phyloP scores from a whole-genome alignment of 2,329 filamentous ascomycete genomes.

The Pseudogymnoascus sp. region DNA sequence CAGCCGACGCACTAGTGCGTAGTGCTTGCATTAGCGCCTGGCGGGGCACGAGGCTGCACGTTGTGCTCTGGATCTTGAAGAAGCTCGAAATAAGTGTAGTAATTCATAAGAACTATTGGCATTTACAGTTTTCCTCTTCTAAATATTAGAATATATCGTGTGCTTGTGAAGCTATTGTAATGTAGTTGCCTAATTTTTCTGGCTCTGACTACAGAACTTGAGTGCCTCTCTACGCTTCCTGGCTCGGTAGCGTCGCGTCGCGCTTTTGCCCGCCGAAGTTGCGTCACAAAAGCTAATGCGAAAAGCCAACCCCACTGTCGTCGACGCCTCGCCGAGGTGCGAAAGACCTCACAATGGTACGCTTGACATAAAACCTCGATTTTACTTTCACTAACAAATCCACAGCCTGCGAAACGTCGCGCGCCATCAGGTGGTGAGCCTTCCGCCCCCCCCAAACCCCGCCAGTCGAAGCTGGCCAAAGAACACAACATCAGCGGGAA shows the following conservation, averaged over 20 bases:
- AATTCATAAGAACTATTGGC: not conserved
- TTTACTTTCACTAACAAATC: not conserved
- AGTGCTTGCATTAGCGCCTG: slow-evolving; percentile 4
- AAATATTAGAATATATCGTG: not conserved
- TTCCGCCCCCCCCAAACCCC: slow-evolving; percentile 34
- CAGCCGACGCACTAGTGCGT: not conserved
- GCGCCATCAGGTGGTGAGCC: slow-evolving; percentile 14
- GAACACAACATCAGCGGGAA: slow-evolving; percentile 77
- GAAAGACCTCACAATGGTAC: not conserved
- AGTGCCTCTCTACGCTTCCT: not conserved
- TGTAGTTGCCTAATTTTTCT: not conserved
- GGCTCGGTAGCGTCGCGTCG: slow-evolving; percentile 2
- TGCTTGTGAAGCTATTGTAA: not conserved
- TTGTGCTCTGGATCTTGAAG: not conserved
- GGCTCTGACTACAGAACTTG: not conserved
- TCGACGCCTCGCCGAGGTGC: slow-evolving; percentile 1
- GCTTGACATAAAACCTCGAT: not conserved
- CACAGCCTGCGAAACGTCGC: slow-evolving; percentile 24
- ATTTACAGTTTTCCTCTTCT: not conserved
- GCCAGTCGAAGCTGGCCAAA: slow-evolving; percentile 82
- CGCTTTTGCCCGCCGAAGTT: not conserved
- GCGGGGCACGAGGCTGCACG: not conserved
- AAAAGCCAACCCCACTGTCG: not conserved
- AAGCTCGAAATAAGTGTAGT: not conserved
- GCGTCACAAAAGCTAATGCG: slow-evolving; percentile 5